Percentiles rank a stretch among this genome's conserved stretches.
phyloP scores from a whole-genome alignment of 2,329 filamentous ascomycete genomes.

The Colletotrichum sp. region DNA sequence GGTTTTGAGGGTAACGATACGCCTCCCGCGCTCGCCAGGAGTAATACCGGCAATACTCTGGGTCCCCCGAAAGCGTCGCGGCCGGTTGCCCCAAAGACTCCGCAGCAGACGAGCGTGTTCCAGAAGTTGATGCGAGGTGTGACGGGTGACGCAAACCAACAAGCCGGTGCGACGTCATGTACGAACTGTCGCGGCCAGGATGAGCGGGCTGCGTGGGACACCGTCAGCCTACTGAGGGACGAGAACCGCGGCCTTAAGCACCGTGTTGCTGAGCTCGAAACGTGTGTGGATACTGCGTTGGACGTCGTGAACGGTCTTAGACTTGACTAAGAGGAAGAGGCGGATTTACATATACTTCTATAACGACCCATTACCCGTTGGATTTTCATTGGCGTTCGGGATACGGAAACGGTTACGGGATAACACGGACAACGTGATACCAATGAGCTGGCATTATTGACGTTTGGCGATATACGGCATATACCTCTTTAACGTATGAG shows the following conservation, averaged over 20 bases:
- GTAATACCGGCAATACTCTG: conserved; percentile 21
- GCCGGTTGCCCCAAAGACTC: conserved; percentile 25
- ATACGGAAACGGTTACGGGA: neutral
- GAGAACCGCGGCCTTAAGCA: conserved; percentile 69
- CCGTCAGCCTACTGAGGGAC: conserved; percentile 63
- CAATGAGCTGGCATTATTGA: conserved; percentile 19
- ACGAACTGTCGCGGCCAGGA: conserved; percentile 64
- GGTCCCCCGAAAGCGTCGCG: neutral
- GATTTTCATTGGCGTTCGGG: conserved; percentile 2
- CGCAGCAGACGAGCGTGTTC: conserved; percentile 33
- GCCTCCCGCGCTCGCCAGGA: conserved; percentile 18
- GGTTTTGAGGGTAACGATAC: conserved; percentile 33
- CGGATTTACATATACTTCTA: neutral
- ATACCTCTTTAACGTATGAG: neutral
- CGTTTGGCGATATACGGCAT: neutral
- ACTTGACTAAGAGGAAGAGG: conserved; percentile 32
- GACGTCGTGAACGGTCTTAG: conserved; percentile 63
- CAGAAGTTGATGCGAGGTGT: conserved; percentile 49
- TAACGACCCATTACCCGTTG: neutral
- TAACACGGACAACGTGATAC: conserved; percentile 4
- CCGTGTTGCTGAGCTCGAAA: conserved; percentile 63
- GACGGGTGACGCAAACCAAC: conserved; percentile 37
- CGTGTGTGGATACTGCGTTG: conserved; percentile 64
- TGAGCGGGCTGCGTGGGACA: conserved; percentile 68
- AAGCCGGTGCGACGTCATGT: conserved; percentile 41